Base-by-base conservation (phyloP, 306 rosid species). In the Mucuna pruriens region DNA sequence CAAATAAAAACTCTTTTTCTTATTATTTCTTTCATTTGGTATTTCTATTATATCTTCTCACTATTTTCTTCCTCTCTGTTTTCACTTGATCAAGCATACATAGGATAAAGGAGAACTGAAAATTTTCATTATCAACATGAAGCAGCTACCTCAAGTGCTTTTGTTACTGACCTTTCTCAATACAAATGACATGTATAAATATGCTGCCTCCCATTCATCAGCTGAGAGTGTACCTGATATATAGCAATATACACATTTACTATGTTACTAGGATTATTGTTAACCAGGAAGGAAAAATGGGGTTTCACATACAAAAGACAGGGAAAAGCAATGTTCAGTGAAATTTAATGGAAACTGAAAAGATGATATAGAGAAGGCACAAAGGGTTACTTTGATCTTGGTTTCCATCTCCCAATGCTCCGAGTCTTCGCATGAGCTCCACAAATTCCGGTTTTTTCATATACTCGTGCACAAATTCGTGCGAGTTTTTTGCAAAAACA, bases 331-430 rank as follows among this genome's bases (percentile, higher is more conserved):
- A 0, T 45, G 79, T 20, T 54, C 29, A 20, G 71, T 52, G 66
- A 45, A 40, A 17, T 22, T 63, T 54, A 19, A 22, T 20, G 29
- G 64, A 39, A 75, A 46, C 2, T 74, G 49, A 38, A 58, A 29
- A 58, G 26, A 74, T 8, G 19, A 67, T 12, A 51, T 12, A 51
- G 82, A 19, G 26, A 13, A 36, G 73, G 63, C 51, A 72, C 13
- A 15, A 36, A 58, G 55, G 48, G 87, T 61, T 90, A 93, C 97
- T 91, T 36, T 84, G 94, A 87, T 93, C 99, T 82, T 88, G 98
- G 89, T 88, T 96, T 26, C 97, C 93, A 76, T 96, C 99, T 72
- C 99, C 99, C 89, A 96, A 86, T 73, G 99, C 99, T 55, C 98
- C 99, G 7, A 93, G 94, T 82, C 92, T 85, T 74, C 94, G 90